phyloP scores from a whole-genome alignment of 176 grass and related monocot genomes.

The Saccharum officinarum region DNA sequence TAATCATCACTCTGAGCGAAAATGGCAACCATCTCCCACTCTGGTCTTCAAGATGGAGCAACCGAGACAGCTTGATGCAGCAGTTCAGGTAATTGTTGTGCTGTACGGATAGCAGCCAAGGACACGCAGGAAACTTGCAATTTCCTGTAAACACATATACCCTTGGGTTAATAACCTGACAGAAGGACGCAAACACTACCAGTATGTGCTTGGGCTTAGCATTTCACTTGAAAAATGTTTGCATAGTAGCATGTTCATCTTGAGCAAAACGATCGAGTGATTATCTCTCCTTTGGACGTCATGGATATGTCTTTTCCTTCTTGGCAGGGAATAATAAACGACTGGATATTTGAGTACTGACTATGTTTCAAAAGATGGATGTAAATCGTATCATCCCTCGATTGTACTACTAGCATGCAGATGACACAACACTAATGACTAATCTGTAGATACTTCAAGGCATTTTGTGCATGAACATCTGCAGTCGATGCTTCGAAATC shows the following conservation, averaged over 20 bases:
- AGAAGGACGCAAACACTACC: no score
- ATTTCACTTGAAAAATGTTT: not conserved
- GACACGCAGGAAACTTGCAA: constrained; percentile 50
- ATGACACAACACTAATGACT: not conserved
- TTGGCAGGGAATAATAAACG: no score
- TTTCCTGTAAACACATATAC: constrained; percentile 40
- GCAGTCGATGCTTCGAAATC: constrained; percentile 71
- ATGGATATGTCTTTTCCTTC: not conserved
- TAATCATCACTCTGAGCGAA: no score
- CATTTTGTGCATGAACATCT: constrained; percentile 60
- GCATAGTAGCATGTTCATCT: constrained; percentile 6
- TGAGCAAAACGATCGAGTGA: not conserved
- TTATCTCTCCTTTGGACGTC: not conserved
- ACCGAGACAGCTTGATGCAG: not conserved
- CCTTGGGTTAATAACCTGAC: not conserved
- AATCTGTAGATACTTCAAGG: constrained; percentile 55
- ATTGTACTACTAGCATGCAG: not conserved
- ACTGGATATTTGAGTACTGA: not conserved
- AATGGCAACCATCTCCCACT: not conserved
- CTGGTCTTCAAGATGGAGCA: not conserved
- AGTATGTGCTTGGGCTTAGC: not conserved
- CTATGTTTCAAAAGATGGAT: constrained; percentile 8
- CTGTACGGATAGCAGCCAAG: constrained; percentile 55
- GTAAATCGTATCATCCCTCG: not conserved
- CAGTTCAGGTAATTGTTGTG: constrained; percentile 5